These are phyloP conservation scores for Harringtonia aguacate DNA, from an alignment of 2,329 filamentous ascomycete species.

Conservation along the genomic window DNA sequence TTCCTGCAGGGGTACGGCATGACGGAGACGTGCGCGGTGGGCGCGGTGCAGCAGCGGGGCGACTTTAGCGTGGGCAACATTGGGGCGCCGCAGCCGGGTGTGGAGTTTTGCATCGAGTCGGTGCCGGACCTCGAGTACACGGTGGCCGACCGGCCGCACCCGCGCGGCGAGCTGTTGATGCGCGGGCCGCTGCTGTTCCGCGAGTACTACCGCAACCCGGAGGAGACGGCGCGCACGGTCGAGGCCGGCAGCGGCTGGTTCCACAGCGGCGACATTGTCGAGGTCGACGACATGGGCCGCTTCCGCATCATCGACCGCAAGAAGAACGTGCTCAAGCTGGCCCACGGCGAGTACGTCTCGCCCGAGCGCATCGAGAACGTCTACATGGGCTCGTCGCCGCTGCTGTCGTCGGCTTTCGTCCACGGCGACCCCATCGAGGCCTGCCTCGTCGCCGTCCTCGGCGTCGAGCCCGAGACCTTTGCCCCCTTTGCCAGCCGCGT, in stretches of 20 bases:
- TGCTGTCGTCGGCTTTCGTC: conserved; percentile 73
- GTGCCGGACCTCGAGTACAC: conserved; percentile 93
- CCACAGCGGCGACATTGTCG: conserved; percentile 85
- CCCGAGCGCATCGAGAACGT: conserved; percentile 96
- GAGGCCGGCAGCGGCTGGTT: conserved; percentile 85
- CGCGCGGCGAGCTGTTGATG: conserved; percentile 81
- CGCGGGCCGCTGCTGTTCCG: conserved; percentile 71
- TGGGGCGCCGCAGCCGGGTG: conserved; percentile 55
- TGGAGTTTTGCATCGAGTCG: conserved; percentile 73
- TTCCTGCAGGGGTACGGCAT: conserved; percentile 87
- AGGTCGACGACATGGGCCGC: conserved; percentile 74
- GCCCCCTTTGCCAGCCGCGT: conserved; percentile 70
- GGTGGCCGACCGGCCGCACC: conserved; percentile 75
- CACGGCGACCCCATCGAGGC: conserved; percentile 83
- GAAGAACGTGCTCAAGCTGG: conserved; percentile 98
- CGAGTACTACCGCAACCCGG: conserved; percentile 83
- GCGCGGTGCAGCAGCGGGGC: conserved; percentile 54
- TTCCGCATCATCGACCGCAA: conserved; percentile 91
- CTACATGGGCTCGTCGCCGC: conserved; percentile 69
- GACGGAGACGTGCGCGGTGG: conserved; percentile 83
- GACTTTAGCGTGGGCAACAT: conserved; percentile 77
- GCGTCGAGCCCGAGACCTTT: conserved; percentile 76
- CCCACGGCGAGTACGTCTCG: conserved; percentile 96
- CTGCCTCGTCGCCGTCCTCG: conserved; percentile 76
- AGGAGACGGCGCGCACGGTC: conserved; percentile 74